Evolutionary conservation across 2,329 filamentous ascomycete genomes (phyloP).

Genomic region (Zymoseptoria pseudotritici): DNA sequence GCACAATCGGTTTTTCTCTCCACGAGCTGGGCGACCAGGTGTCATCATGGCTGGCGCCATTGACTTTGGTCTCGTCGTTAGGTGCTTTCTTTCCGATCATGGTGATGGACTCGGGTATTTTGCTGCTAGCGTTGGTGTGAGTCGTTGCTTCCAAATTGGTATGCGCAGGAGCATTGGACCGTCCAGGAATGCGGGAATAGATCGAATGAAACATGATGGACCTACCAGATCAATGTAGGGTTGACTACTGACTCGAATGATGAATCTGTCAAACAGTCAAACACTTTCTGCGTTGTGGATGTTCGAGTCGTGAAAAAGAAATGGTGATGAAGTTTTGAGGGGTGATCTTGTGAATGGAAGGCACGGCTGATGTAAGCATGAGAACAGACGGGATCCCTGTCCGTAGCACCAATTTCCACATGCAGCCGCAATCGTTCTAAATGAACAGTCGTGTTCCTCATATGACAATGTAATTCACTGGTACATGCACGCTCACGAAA

Average conservation of each 20-base stretch:
- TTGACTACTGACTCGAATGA: not conserved
- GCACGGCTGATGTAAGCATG: not conserved
- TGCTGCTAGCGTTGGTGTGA: not conserved
- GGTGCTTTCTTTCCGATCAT: not conserved
- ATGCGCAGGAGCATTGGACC: not conserved
- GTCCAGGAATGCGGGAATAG: not conserved
- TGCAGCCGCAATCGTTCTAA: not conserved
- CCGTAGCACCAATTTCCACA: not conserved
- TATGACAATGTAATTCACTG: not conserved
- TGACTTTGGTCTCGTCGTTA: not conserved
- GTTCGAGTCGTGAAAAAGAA: not conserved
- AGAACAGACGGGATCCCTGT: not conserved
- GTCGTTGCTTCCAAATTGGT: not conserved
- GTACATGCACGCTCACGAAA: not conserved
- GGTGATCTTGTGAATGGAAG: not conserved
- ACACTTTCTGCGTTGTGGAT: not conserved
- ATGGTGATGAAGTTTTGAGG: not conserved
- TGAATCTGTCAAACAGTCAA: not conserved
- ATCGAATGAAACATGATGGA: not conserved
- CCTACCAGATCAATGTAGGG: not conserved
- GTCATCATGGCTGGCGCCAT: not conserved
- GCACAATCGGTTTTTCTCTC: conserved; percentile 72
- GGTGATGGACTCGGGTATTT: not conserved
- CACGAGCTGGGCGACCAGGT: conserved; percentile 60
- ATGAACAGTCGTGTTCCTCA: not conserved